Evolutionary conservation across 305 asterid genomes (phyloP).

Genomic region (Euphrasia arctica): DNA sequence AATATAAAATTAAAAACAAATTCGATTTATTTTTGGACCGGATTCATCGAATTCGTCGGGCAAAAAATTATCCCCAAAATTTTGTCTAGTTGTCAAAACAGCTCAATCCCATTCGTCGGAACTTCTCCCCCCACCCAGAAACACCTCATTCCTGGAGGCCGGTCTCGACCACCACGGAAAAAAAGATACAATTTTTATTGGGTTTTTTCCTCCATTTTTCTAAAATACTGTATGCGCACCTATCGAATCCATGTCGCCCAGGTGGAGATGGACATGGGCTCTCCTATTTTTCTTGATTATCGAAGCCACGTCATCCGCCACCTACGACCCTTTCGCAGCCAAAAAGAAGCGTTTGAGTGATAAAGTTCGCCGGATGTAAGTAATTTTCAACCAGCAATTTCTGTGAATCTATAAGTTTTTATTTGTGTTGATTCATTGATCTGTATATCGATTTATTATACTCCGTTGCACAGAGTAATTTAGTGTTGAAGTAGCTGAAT

Average conservation of each 20-base stretch:
- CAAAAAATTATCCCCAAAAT: neutral
- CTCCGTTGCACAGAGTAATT: slow-evolving; percentile 23
- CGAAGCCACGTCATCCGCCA: slow-evolving; percentile 37
- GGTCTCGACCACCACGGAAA: neutral
- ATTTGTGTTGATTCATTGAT: neutral
- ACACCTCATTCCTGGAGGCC: neutral
- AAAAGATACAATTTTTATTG: neutral
- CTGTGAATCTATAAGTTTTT: neutral
- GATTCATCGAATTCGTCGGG: neutral
- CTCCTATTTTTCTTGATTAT: slow-evolving; percentile 40
- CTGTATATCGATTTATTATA: neutral
- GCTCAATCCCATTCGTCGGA: neutral
- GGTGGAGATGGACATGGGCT: slow-evolving; percentile 44
- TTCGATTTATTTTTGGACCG: neutral
- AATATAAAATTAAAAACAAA: neutral
- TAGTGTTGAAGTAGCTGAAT: slow-evolving; percentile 21
- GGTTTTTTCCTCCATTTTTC: neutral
- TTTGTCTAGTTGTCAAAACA: neutral
- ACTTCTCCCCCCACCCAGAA: neutral
- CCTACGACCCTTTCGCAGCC: slow-evolving; percentile 56
- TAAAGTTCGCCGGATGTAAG: slow-evolving; percentile 79
- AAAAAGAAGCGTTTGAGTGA: slow-evolving; percentile 80
- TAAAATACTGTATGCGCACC: slow-evolving; percentile 14
- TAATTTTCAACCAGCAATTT: slow-evolving; percentile 16
- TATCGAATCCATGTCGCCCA: slow-evolving; percentile 38